phyloP scores from a whole-genome alignment of 331 rosid species.

The Quercus lobata region DNA sequence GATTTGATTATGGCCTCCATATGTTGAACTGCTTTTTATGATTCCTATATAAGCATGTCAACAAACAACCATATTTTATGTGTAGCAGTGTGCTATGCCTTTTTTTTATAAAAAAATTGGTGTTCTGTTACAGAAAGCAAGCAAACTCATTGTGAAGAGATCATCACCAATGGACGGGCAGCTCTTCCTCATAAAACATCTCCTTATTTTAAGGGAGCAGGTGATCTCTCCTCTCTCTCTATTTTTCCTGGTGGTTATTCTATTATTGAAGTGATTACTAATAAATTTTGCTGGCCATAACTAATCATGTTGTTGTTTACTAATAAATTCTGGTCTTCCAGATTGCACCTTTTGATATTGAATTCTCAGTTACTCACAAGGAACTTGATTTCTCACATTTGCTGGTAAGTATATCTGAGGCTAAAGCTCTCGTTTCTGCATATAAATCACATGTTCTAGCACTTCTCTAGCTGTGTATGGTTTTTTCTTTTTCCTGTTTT shows the following conservation, averaged over 20 bases:
- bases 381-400: constrained; percentile 99
- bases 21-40: constrained; percentile 9
- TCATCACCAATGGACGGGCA: constrained; percentile 96
- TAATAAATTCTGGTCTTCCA: constrained; percentile 33
- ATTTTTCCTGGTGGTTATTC: constrained; percentile 5
- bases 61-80: background rate
- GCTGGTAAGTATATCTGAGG: constrained; percentile 69
- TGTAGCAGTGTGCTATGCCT: background rate
- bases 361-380: constrained; percentile 93
- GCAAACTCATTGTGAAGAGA: constrained; percentile 83
- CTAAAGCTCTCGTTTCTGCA: constrained; percentile 8
- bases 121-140: constrained; percentile 71
- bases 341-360: constrained; percentile 95
- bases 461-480: background rate
- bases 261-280: constrained; percentile 8
- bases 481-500: background rate
- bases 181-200: constrained; percentile 93
- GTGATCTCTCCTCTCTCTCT: constrained; percentile 32
- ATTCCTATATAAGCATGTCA: constrained; percentile 5
- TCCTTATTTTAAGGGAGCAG: constrained; percentile 96
- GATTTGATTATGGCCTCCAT: constrained; percentile 2
- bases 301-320: background rate
- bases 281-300: background rate
- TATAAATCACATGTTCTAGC: background rate
- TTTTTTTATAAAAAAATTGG: constrained; percentile 14